A percentile compares a stretch with the other conserved stretches of the same genome.
These are phyloP conservation scores for Hyphopichia homilentoma DNA, from an alignment of 805 yeast species.

Conservation along the genomic window DNA sequence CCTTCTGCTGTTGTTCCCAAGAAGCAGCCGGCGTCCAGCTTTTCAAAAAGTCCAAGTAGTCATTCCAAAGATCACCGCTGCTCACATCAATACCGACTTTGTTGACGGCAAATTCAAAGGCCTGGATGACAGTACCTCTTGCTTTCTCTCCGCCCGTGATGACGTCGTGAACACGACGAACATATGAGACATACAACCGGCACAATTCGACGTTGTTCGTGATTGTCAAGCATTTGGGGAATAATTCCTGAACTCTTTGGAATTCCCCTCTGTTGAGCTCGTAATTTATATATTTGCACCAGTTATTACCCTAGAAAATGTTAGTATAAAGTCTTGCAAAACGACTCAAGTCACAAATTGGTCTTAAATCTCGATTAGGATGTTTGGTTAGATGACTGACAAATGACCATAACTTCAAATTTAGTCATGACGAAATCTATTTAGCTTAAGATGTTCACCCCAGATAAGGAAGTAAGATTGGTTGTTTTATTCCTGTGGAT, in stretches of 20 bases:
- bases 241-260: conserved; percentile 60
- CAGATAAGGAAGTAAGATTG: no score
- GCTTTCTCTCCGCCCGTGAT: conserved; percentile 83
- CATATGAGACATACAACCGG: conserved; percentile 73
- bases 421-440: no score
- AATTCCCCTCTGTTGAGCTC: conserved; percentile 65
- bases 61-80: conserved; percentile 73
- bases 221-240: conserved; percentile 58
- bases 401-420: no score
- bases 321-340: no score
- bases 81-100: conserved; percentile 76
- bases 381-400: no score
- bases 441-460: no score
- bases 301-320: conserved; percentile 38
- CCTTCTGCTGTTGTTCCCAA: conserved; percentile 83
- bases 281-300: conserved; percentile 69
- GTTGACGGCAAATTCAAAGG: conserved; percentile 77
- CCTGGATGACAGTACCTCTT: conserved; percentile 66
- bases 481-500: no score
- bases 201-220: conserved; percentile 68
- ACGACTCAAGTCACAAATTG: no score
- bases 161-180: conserved; percentile 64
- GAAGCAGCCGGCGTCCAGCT: conserved; percentile 73
- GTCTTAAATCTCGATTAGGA: no score
- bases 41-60: conserved; percentile 74